phyloP scores from a whole-genome alignment of 2,329 filamentous ascomycete species.

The Zarea fungicola region DNA sequence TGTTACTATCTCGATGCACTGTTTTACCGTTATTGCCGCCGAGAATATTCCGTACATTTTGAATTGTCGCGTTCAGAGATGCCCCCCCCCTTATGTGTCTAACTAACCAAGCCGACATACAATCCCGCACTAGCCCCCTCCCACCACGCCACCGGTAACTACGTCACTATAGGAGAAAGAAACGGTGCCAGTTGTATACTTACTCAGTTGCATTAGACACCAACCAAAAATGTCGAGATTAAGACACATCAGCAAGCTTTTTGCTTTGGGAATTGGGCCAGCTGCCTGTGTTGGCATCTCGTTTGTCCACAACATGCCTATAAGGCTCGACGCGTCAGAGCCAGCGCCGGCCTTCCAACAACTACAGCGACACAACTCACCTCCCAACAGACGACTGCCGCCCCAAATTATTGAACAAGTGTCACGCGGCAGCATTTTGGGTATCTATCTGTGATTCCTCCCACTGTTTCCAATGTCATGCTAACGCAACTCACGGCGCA shows the following conservation, averaged over 20 bases:
- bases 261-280: slow-evolving; percentile 23
- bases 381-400: slow-evolving; percentile 17
- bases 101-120: too few species aligned
- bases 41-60: too few species aligned
- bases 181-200: too few species aligned
- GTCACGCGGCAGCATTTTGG: slow-evolving; percentile 50
- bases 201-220: background rate
- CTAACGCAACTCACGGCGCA: slow-evolving; percentile 22
- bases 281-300: slow-evolving; percentile 23
- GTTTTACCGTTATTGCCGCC: too few species aligned
- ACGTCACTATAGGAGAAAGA: too few species aligned
- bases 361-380: slow-evolving; percentile 16
- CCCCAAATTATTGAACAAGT: slow-evolving; percentile 40
- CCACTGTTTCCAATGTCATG: background rate
- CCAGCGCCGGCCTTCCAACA: slow-evolving; percentile 10
- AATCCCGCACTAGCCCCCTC: too few species aligned
- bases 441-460: slow-evolving; percentile 31
- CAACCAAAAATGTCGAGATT: slow-evolving; percentile 3
- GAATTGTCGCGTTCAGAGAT: too few species aligned
- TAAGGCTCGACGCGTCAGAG: slow-evolving; percentile 26
- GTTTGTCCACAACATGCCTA: slow-evolving; percentile 20
- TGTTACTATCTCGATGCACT: too few species aligned
- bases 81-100: too few species aligned
- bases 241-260: slow-evolving; percentile 3
- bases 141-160: too few species aligned